phyloP scores from a whole-genome alignment of 495 filamentous ascomycete species.

The Penicillium cinerascens region DNA sequence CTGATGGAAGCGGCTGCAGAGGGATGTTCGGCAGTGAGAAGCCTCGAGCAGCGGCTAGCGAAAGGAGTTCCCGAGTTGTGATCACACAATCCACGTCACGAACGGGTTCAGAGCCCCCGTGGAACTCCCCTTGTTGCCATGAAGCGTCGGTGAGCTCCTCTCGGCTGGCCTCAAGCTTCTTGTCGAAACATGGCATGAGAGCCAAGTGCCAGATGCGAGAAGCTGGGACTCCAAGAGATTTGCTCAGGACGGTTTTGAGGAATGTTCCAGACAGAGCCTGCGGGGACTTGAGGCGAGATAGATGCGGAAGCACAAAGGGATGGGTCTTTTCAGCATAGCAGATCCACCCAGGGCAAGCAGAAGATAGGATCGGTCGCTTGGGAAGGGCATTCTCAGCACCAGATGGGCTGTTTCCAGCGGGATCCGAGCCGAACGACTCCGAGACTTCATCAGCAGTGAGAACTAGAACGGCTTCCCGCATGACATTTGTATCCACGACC shows the following conservation, averaged over 20 bases:
- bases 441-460: conserved; percentile 77
- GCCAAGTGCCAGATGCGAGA: conserved; percentile 89
- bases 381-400: conserved; percentile 30
- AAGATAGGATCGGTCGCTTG: conserved; percentile 76
- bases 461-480: conserved; percentile 72
- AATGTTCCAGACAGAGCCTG: conserved; percentile 89
- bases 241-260: conserved; percentile 77
- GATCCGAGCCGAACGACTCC: conserved; percentile 32
- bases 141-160: conserved; percentile 81
- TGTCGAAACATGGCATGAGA: conserved; percentile 98
- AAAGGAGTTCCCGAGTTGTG: conserved; percentile 86
- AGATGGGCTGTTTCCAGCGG: conserved; percentile 8
- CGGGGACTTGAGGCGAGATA: conserved; percentile 88
- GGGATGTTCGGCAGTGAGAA: conserved; percentile 70
- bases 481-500: conserved; percentile 80
- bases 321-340: conserved; percentile 99
- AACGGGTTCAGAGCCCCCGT: conserved; percentile 42
- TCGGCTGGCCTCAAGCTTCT: conserved; percentile 93
- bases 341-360: conserved; percentile 95
- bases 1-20: conserved; percentile 43
- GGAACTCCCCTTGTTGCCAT: conserved; percentile 48
- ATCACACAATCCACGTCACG: conserved; percentile 97
- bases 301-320: conserved; percentile 84
- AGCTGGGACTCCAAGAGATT: conserved; percentile 63
- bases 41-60: conserved; percentile 73